Conservation (phyloP, 2,329 filamentous ascomycete genomes). For the Pyricularia sp. region DNA sequence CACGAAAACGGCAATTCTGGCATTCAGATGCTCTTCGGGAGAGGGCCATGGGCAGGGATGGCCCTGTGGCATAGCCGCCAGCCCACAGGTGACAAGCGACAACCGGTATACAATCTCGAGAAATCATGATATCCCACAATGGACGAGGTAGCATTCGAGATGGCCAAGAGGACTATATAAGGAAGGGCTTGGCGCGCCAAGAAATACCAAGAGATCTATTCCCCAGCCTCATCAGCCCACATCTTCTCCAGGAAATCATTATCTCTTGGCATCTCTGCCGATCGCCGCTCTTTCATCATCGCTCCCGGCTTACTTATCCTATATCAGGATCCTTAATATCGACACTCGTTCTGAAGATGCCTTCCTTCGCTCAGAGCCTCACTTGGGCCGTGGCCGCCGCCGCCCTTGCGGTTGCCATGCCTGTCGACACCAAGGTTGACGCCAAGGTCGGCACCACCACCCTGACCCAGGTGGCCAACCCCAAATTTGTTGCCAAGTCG, state of each 20-base stretch:
- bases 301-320: too few relatives aligned
- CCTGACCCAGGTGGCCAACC: constrained; percentile 26
- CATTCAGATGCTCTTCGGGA: too few relatives aligned
- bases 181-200: background rate
- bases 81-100: too few relatives aligned
- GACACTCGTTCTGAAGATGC: constrained; percentile 5
- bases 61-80: too few relatives aligned
- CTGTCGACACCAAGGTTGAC: constrained; percentile 2
- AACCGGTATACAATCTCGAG: background rate
- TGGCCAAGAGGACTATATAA: background rate
- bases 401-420: constrained; percentile 6
- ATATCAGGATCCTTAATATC: too few relatives aligned
- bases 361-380: constrained; percentile 6
- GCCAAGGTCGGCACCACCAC: constrained; percentile 13
- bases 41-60: too few relatives aligned
- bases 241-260: background rate
- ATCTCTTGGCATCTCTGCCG: background rate
- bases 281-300: background rate
- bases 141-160: background rate
- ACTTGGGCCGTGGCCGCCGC: constrained; percentile 3
- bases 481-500: constrained; percentile 19
- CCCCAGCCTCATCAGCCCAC: background rate
- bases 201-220: background rate
- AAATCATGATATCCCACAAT: background rate
- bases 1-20: too few relatives aligned